A percentile compares a stretch with the other conserved stretches of the same genome.
These are phyloP conservation scores for Acmispon strigosus DNA, from an alignment of 306 rosid species.

Conservation along the genomic window DNA sequence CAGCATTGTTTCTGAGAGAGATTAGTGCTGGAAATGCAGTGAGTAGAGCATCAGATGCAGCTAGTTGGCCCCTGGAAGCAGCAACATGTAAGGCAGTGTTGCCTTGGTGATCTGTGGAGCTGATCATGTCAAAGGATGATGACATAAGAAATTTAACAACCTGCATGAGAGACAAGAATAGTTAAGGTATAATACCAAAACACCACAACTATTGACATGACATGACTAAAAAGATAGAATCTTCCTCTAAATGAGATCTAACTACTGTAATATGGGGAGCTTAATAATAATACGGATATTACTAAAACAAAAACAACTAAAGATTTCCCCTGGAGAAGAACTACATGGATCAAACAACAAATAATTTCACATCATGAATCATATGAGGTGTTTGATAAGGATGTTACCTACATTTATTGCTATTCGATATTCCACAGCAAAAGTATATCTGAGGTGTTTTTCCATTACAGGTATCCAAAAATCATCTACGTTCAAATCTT, in stretches of 20 bases:
- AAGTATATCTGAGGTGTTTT: background rate
- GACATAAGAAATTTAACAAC: constrained; percentile 55
- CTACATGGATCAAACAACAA: background rate
- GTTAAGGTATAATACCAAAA: background rate
- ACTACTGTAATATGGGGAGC: background rate
- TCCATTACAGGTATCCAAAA: background rate
- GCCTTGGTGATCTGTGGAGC: constrained; percentile 70
- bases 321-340: background rate
- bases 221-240: background rate
- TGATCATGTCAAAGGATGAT: constrained; percentile 50
- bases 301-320: background rate
- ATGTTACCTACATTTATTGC: background rate
- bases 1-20: constrained; percentile 45
- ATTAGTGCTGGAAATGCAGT: constrained; percentile 51
- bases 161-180: constrained; percentile 41
- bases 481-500: background rate
- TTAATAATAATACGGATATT: background rate
- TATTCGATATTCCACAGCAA: background rate
- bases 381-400: background rate
- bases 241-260: background rate
- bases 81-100: constrained; percentile 90
- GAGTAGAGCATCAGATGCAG: constrained; percentile 70
- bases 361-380: background rate
- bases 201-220: background rate
- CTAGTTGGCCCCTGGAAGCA: constrained; percentile 75